Evolutionary conservation across 2,329 filamentous ascomycete species (phyloP).

Genomic region (Lanzia echinophila): DNA sequence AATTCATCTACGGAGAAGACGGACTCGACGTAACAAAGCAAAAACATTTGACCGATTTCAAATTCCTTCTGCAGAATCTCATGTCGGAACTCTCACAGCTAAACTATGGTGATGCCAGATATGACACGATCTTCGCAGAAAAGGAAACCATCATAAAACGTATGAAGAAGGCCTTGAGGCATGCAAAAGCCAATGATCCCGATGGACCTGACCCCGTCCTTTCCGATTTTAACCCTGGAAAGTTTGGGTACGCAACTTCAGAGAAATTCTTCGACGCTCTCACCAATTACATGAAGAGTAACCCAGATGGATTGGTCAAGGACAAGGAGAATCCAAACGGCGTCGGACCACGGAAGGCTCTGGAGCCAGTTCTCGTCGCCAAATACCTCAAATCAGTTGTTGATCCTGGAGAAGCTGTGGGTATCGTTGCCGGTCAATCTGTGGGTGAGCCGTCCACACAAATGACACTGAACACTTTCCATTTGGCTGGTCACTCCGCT

Average conservation of each 20-base stretch:
- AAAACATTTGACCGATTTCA: constrained; percentile 83
- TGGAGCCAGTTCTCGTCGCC: constrained; percentile 73
- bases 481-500: constrained; percentile 94
- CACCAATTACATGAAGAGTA: constrained; percentile 71
- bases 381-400: constrained; percentile 91
- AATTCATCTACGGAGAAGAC: constrained; percentile 96
- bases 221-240: constrained; percentile 65
- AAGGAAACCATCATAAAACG: constrained; percentile 53
- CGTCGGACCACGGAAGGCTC: constrained; percentile 35
- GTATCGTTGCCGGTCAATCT: constrained; percentile 93
- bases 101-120: constrained; percentile 53
- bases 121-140: constrained; percentile 57
- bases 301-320: constrained; percentile 56
- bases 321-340: constrained; percentile 37
- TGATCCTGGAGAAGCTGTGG: constrained; percentile 92
- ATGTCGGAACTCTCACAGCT: constrained; percentile 72
- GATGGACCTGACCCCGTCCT: constrained; percentile 65
- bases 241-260: constrained; percentile 78
- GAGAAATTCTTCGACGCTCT: constrained; percentile 74
- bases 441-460: constrained; percentile 96
- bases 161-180: constrained; percentile 76
- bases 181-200: constrained; percentile 48
- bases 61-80: constrained; percentile 83
- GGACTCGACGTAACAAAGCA: constrained; percentile 92
- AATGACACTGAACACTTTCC: constrained; percentile 99